Conservation (phyloP, 352 stramenopile genomes). For the Phytopythium cucurbitacearum region DNA sequence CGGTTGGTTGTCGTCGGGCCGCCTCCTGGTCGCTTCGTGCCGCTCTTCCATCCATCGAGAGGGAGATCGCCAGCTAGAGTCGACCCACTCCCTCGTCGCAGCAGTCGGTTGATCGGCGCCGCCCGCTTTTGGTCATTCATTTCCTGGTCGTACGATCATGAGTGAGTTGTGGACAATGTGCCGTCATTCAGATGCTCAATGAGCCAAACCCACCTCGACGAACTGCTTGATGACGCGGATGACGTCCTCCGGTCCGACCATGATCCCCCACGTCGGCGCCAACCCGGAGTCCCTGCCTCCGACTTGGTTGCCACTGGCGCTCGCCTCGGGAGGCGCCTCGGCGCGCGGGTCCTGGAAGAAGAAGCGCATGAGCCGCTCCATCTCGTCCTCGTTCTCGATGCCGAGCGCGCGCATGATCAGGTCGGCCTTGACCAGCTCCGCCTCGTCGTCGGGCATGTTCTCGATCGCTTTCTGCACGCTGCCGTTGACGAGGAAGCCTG, state of each 20-base stretch:
- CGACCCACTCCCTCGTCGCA: constrained; percentile 21
- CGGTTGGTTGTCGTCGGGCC: constrained; percentile 13
- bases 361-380: constrained; percentile 76
- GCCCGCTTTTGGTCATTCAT: constrained; percentile 66
- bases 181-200: constrained; percentile 5
- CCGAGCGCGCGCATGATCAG: constrained; percentile 86
- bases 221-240: constrained; percentile 86
- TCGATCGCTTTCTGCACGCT: constrained; percentile 80
- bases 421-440: constrained; percentile 82
- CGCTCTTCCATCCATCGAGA: constrained; percentile 3
- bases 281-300: not conserved
- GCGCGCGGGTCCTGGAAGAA: constrained; percentile 72
- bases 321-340: constrained; percentile 38
- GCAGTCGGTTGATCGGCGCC: constrained; percentile 39
- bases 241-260: constrained; percentile 82
- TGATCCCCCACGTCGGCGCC: constrained; percentile 39
- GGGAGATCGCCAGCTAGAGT: constrained; percentile 1
- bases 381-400: constrained; percentile 82
- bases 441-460: constrained; percentile 62
- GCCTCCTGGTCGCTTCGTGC: not conserved
- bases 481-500: constrained; percentile 85
- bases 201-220: constrained; percentile 58
- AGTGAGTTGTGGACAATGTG: too few species aligned
- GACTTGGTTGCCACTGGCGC: constrained; percentile 10
- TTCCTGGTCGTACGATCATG: constrained; percentile 22